phyloP scores from a whole-genome alignment of 2,329 filamentous ascomycete genomes.

The Beauveria sp. region DNA sequence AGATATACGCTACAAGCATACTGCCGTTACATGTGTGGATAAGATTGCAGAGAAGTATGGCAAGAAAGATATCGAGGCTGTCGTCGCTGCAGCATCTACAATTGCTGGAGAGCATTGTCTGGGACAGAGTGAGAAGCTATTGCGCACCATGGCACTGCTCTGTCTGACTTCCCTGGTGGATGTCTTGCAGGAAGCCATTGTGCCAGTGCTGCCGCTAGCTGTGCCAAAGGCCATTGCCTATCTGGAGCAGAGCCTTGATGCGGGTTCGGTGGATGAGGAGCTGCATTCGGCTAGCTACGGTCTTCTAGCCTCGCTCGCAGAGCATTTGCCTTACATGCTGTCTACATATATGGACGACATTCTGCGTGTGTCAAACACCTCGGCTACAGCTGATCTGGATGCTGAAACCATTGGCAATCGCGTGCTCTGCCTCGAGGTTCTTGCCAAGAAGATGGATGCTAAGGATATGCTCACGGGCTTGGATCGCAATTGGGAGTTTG shows the following conservation, averaged over 20 bases:
- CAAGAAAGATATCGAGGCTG: slow-evolving; percentile 75
- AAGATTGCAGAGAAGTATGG: slow-evolving; percentile 93
- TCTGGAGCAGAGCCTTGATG: slow-evolving; percentile 53
- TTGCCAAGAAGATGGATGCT: slow-evolving; percentile 70
- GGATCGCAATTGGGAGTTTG: slow-evolving; percentile 61
- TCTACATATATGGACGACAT: slow-evolving; percentile 68
- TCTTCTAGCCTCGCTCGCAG: slow-evolving; percentile 69
- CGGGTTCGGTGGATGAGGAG: slow-evolving; percentile 46
- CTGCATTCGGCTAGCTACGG: slow-evolving; percentile 78
- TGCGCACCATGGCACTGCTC: slow-evolving; percentile 77
- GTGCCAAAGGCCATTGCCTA: slow-evolving; percentile 66
- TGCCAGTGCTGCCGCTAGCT: slow-evolving; percentile 71
- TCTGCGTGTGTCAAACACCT: slow-evolving; percentile 63
- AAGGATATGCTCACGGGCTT: slow-evolving; percentile 69
- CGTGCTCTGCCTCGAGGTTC: slow-evolving; percentile 59
- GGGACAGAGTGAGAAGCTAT: slow-evolving; percentile 61
- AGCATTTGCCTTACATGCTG: slow-evolving; percentile 85
- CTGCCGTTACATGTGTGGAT: slow-evolving; percentile 82
- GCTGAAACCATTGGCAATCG: slow-evolving; percentile 58
- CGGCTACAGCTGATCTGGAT: slow-evolving; percentile 55
- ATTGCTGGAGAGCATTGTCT: slow-evolving; percentile 72
- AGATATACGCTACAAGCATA: slow-evolving; percentile 71
- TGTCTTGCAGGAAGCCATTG: slow-evolving; percentile 76
- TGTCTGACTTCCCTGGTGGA: slow-evolving; percentile 86
- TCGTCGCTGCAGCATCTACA: slow-evolving; percentile 65